Percentiles rank a stretch among this genome's conserved stretches.
These are phyloP conservation scores for Earliella scabrosa DNA, from an alignment of 1,284 basidiomycete species.

Conservation along the genomic window DNA sequence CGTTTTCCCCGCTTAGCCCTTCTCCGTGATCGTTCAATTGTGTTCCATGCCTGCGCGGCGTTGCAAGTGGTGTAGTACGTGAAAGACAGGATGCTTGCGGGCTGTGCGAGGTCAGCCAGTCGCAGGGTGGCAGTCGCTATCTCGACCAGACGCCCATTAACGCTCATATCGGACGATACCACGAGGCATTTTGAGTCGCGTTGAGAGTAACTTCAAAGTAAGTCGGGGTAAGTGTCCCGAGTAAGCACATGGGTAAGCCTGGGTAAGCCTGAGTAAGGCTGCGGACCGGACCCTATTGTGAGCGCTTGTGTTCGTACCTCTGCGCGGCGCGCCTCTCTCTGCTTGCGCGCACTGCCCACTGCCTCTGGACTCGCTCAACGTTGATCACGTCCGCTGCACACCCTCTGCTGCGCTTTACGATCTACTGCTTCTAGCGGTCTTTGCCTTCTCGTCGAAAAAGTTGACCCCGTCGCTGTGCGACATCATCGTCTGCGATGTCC, in stretches of 20 bases:
- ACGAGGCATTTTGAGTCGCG: too few species aligned
- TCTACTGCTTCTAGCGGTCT: background rate
- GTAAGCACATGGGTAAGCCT: too few species aligned
- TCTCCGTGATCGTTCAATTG: background rate
- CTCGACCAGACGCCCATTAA: too few species aligned
- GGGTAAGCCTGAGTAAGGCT: background rate
- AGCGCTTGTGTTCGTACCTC: background rate
- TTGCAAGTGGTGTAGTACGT: background rate
- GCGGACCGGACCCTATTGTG: background rate
- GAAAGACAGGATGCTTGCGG: too few species aligned
- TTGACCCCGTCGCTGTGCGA: too few species aligned
- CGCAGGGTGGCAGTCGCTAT: too few species aligned
- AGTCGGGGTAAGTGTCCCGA: too few species aligned
- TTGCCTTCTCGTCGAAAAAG: too few species aligned
- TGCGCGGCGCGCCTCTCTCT: background rate
- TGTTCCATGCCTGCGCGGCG: background rate
- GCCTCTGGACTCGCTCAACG: background rate
- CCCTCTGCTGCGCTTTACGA: background rate
- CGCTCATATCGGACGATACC: too few species aligned
- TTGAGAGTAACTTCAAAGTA: too few species aligned
- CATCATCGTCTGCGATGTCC: slow-evolving; percentile 32
- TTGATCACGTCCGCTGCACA: background rate
- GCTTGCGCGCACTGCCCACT: background rate
- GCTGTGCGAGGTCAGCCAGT: too few species aligned
- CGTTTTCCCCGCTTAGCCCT: background rate